Conservation (phyloP, 805 yeast genomes). For the Candida nanaspora region DNA sequence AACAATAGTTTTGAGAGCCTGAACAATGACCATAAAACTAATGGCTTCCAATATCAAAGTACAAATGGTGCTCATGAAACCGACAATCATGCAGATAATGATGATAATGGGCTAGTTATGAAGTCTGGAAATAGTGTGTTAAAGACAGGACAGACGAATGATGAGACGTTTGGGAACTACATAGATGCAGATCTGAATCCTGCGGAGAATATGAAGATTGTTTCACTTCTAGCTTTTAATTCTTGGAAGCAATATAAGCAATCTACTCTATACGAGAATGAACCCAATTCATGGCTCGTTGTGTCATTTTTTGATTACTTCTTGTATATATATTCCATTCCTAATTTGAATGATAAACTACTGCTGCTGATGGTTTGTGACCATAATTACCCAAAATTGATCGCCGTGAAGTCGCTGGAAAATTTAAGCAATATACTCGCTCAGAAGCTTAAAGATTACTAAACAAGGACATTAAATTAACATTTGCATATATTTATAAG, state of each 20-base stretch:
- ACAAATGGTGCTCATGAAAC: background rate
- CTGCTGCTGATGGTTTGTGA: conserved; percentile 22
- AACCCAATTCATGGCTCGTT: conserved; percentile 16
- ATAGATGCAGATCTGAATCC: conserved; percentile 23
- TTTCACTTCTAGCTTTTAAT: conserved; percentile 20
- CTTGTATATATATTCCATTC: conserved; percentile 12
- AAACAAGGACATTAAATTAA: background rate
- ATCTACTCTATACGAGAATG: background rate
- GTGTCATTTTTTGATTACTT: conserved; percentile 17
- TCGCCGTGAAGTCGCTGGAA: conserved; percentile 21
- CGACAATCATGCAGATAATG: background rate
- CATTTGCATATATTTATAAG: no score
- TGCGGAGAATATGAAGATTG: conserved; percentile 22
- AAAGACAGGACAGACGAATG: no score
- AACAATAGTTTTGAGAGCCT: background rate
- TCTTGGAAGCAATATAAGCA: conserved; percentile 17
- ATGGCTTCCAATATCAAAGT: background rate
- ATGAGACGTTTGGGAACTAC: conserved; percentile 8
- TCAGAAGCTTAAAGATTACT: background rate
- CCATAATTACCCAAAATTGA: conserved; percentile 20
- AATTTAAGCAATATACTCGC: conserved; percentile 1
- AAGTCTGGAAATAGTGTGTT: background rate
- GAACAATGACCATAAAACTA: no score
- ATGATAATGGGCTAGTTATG: conserved; percentile 1
- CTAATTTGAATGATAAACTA: conserved; percentile 13